Evolutionary conservation across 306 rosid species (phyloP), one percentile per base, ranked within the genome.

Genomic region (Begonia fuchsioides): DNA sequence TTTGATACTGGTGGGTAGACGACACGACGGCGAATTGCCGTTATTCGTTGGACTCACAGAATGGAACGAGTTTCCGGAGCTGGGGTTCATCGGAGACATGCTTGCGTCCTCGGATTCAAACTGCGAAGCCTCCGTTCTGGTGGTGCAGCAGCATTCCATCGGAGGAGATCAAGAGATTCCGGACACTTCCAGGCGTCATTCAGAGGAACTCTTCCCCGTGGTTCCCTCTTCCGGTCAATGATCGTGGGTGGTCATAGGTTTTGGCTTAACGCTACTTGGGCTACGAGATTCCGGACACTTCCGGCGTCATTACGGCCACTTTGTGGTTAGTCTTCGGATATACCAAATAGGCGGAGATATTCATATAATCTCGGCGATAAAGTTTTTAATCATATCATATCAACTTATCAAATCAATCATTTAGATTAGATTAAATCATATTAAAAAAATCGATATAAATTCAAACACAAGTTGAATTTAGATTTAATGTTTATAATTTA

Each of bases 31-130:
- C 13, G 66, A 64, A 0, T 66, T 80, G 1, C 19, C 51, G 0
- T 43, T 76, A 63, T 71, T 73, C 17, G 16, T 32, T 43, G 87
- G 87, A 18, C 59, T 72, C 16, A 46, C 46, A 0, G 81, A 76
- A 3, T 79, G 84, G 82, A 76, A 44, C 45, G 94, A 83, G 49
- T 69, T 38, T 26, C 85, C 84, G 1, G 94, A 83, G 55, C 76
- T 79, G 4, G 94, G 87, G 1, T 35, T 48, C 45, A 19, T 83
- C 0, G 88, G 76, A 12, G 85, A 79, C 56, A 64, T 79, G 76
- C 26, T 76, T 8, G 72, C 64, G 0, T 66, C 82, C 17, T 59
- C 72, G 0, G 72, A 73, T 48, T 65, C 69, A 1, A 43, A 50
- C 2, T 55, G 52, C 19, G 57, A 61, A 17, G 63, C 55, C 0